Percentiles rank a stretch among this genome's conserved stretches.
Conservation (phyloP, 495 filamentous ascomycete genomes). For the Tuber calosporum region DNA sequence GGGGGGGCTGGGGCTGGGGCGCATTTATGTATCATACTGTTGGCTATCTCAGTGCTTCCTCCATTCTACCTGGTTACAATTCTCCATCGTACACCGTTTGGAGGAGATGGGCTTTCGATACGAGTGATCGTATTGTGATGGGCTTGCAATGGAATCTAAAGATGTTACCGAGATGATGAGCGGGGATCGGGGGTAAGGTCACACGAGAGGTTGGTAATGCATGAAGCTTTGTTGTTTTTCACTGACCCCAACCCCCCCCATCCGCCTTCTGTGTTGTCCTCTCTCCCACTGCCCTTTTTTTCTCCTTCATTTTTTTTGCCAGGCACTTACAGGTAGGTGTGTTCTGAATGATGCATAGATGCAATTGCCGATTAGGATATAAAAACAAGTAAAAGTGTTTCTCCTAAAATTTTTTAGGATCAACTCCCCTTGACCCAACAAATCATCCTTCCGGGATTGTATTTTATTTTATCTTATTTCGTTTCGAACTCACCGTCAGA, state of each 20-base stretch:
- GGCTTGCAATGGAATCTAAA: neutral
- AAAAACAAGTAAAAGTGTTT: conserved; percentile 1
- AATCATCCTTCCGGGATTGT: neutral
- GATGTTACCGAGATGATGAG: neutral
- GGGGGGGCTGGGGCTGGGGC: neutral
- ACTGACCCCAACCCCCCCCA: neutral
- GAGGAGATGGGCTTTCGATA: neutral
- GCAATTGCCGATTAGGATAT: conserved; percentile 1
- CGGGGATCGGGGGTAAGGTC: neutral
- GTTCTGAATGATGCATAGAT: neutral
- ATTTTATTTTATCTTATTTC: neutral
- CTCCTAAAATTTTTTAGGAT: neutral
- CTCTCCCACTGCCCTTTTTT: neutral
- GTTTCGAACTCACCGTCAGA: neutral
- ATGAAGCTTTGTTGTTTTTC: neutral
- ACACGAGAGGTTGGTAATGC: neutral
- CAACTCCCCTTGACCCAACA: neutral
- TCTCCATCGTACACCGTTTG: neutral
- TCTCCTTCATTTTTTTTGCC: neutral
- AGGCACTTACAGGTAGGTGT: neutral
- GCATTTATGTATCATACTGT: neutral
- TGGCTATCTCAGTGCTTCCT: neutral
- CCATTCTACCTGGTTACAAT: neutral
- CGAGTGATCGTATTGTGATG: conserved; percentile 1
- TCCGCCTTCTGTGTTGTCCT: neutral